Evolutionary conservation across 805 yeast species (phyloP), one percentile per base, ranked within the genome.

Genomic region (Wickerhamiella cacticola): DNA sequence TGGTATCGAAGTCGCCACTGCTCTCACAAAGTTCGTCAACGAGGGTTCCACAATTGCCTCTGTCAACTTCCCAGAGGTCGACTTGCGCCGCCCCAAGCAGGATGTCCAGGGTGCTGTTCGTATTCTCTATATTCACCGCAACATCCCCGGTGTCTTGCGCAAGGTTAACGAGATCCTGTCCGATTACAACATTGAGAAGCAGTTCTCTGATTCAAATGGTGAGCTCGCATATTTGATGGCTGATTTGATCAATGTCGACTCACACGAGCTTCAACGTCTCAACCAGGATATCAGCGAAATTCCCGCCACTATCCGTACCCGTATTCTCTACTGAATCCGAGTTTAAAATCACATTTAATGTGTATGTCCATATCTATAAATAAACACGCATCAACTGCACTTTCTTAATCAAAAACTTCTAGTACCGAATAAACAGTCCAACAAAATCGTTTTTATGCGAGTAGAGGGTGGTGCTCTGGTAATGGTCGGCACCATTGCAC

Each of bases 151-250:
- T 78, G 98, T 92, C 49, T 75, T 92, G 76, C 84, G 86, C 66
- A 86, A 95, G 36, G 98, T 92, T 61, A 92, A 92, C 74, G 89
- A 89, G 72, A 85, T 92, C 58, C 78, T 92, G 67, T 82, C 94
- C 50, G 80, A 80, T 65, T 88, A 92, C 74, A 92, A 92, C 69
- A 92, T 92, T 67, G 96, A 88, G 69, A 89, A 92, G 69, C 98
- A 92, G 72, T 92, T 79, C 70, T 82, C 96, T n/a, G 97, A 92
- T 66, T 87, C 96, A 22, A 78, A 83, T 63, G 95, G 95, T 55
- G 94, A 85, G 51, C 81, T 92, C 61, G 98, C 98, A 50, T 92
- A 92, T 70, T 75, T 92, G 67, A 88, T 92, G 94, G 96, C 97
- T 34, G 98, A 92, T 68, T 85, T 92, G 60, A 76, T 92, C 35